A percentile compares a stretch with the other conserved stretches of the same genome.
These are phyloP conservation scores for Oryza australiensis DNA, from an alignment of 176 grass and related monocot genomes.

Conservation along the genomic window DNA sequence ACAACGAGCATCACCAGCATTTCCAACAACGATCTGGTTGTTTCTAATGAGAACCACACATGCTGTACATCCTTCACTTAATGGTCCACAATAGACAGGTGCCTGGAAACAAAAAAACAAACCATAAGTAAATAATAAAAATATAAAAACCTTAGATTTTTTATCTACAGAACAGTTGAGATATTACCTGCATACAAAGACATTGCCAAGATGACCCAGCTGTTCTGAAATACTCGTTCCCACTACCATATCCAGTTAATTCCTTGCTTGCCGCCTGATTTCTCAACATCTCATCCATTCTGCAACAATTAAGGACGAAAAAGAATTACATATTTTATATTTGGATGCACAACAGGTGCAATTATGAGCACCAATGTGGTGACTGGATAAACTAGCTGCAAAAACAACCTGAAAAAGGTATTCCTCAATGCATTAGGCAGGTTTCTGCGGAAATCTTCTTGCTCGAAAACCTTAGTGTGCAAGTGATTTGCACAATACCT, in stretches of 20 bases:
- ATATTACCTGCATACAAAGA: slow-evolving; percentile 24
- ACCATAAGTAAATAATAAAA: slow-evolving; percentile 5
- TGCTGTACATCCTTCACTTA: slow-evolving; percentile 33
- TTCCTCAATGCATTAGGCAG: background rate
- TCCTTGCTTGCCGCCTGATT: slow-evolving; percentile 7
- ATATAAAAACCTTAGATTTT: slow-evolving; percentile 6
- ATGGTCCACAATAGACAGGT: slow-evolving; percentile 15
- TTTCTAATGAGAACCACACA: slow-evolving; percentile 54
- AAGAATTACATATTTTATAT: background rate
- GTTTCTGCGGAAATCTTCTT: background rate
- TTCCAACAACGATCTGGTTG: slow-evolving; percentile 49
- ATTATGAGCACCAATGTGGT: slow-evolving; percentile 15
- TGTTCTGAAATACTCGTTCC: background rate
- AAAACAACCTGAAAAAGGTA: slow-evolving; percentile 39
- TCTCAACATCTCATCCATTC: slow-evolving; percentile 45
- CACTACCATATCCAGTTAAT: slow-evolving; percentile 17
- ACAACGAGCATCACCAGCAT: slow-evolving; percentile 55
- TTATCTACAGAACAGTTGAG: slow-evolving; percentile 17
- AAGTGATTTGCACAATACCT: slow-evolving; percentile 39
- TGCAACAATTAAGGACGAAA: slow-evolving; percentile 24
- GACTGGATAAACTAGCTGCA: background rate
- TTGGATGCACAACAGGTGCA: background rate
- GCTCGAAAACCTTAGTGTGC: slow-evolving; percentile 29
- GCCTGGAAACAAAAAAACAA: slow-evolving; percentile 30
- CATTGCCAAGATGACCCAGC: background rate